Conservation (phyloP, 202 grass and related monocot genomes). For the Setaria viridis region DNA sequence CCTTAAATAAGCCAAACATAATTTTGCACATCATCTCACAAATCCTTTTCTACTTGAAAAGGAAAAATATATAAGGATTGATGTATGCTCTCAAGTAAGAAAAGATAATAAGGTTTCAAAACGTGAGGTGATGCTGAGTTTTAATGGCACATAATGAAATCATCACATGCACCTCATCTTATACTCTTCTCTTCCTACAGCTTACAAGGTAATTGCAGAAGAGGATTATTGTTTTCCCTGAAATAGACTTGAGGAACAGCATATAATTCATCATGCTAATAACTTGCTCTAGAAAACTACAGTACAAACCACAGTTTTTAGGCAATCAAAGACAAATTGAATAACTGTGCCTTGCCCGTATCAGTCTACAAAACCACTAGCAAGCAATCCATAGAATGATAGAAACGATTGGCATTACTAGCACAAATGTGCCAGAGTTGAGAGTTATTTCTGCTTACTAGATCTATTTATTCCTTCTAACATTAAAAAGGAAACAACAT, state of each 20-base stretch:
- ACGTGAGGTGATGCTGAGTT: not conserved
- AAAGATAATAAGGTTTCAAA: conserved; percentile 3
- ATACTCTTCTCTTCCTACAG: not conserved
- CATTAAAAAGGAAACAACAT: conserved; percentile 21
- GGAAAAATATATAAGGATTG: conserved; percentile 2
- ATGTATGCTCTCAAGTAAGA: conserved; percentile 12
- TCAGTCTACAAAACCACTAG: conserved; percentile 28
- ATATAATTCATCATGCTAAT: conserved; percentile 17
- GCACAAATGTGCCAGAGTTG: conserved; percentile 10
- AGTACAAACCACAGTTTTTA: conserved; percentile 30
- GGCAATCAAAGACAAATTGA: conserved; percentile 21
- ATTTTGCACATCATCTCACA: conserved; percentile 35
- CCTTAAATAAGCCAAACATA: conserved; percentile 33
- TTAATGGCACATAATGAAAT: conserved; percentile 2
- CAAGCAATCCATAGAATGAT: conserved; percentile 32
- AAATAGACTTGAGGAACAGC: conserved; percentile 23
- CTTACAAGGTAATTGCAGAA: not conserved
- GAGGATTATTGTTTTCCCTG: conserved; percentile 27
- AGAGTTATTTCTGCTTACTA: conserved; percentile 27
- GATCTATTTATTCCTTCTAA: conserved; percentile 28
- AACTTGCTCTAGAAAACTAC: conserved; percentile 14
- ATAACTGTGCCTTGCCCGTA: not conserved
- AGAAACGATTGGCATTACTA: not conserved
- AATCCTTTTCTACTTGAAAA: conserved; percentile 11
- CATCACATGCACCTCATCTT: conserved; percentile 1